Percentiles rank a stretch among this genome's conserved stretches.
Conservation (phyloP, 108 stramenopile species). For the Discostella pseudostelligera region DNA sequence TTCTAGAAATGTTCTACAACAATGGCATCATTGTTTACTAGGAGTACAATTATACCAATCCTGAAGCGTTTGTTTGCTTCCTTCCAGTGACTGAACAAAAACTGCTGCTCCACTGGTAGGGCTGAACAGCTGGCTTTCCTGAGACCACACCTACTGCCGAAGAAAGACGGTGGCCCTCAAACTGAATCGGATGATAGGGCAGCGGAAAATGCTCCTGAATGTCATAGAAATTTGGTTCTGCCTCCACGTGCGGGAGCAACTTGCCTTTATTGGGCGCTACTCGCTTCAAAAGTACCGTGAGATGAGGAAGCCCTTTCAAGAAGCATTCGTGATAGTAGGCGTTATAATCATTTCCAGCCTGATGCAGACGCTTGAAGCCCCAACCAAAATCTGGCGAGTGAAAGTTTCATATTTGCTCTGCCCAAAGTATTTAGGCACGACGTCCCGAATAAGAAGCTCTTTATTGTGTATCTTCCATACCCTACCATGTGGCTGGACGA, state of each 20-base stretch:
- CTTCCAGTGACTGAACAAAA: no score
- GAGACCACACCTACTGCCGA: background rate
- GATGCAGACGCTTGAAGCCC: slow-evolving; percentile 28
- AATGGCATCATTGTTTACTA: no score
- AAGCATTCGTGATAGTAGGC: slow-evolving; percentile 39
- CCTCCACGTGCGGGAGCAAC: slow-evolving; percentile 17
- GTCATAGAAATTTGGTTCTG: slow-evolving; percentile 37
- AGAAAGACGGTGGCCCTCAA: background rate
- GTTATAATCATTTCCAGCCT: slow-evolving; percentile 13
- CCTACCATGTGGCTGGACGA: slow-evolving; percentile 3
- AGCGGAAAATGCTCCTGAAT: slow-evolving; percentile 23
- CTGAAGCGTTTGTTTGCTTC: no score
- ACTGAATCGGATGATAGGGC: slow-evolving; percentile 1
- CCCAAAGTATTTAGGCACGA: slow-evolving; percentile 54
- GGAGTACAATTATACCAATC: no score
- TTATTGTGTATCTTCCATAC: slow-evolving; percentile 11
- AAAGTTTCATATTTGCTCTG: slow-evolving; percentile 49
- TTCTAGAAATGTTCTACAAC: no score
- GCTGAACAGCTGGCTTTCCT: no score
- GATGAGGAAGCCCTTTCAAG: slow-evolving; percentile 23
- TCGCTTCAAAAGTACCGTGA: slow-evolving; percentile 33
- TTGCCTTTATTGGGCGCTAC: slow-evolving; percentile 21
- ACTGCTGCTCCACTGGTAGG: no score
- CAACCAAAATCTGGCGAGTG: slow-evolving; percentile 17
- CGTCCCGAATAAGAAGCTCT: slow-evolving; percentile 7